Evolutionary conservation across 2,329 filamentous ascomycete genomes (phyloP).

Genomic region (Aspergillus jensenii): DNA sequence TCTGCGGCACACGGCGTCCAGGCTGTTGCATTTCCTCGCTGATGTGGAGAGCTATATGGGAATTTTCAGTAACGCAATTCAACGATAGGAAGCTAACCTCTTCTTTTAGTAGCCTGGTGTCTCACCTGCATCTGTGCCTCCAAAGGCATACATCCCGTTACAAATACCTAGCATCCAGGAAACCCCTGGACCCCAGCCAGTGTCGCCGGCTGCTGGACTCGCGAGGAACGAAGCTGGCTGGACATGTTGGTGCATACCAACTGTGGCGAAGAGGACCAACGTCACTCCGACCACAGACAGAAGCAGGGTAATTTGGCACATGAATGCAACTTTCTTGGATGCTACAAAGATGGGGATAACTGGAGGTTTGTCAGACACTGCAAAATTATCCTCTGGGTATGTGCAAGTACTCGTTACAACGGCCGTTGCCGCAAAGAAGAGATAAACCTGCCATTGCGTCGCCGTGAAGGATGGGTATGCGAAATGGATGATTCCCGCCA

Average conservation of each 20-base stretch:
- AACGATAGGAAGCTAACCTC: background rate
- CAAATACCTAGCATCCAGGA: slow-evolving; percentile 23
- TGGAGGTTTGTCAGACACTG: background rate
- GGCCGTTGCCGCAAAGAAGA: slow-evolving; percentile 19
- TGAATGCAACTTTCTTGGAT: background rate
- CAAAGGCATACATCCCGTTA: slow-evolving; percentile 28
- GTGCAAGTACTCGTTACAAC: slow-evolving; percentile 14
- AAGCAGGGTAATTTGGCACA: background rate
- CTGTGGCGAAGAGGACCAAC: slow-evolving; percentile 17
- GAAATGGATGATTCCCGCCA: slow-evolving; percentile 2
- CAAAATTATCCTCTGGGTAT: background rate
- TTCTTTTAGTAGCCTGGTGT: background rate
- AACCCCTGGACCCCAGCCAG: slow-evolving; percentile 26
- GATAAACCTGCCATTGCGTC: slow-evolving; percentile 23
- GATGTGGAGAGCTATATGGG: background rate
- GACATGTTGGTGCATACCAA: slow-evolving; percentile 14
- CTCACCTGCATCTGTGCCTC: slow-evolving; percentile 23
- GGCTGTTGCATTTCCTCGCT: slow-evolving; percentile 22
- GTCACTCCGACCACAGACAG: background rate
- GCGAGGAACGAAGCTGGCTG: slow-evolving; percentile 13
- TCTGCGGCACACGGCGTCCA: slow-evolving; percentile 18
- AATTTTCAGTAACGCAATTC: background rate
- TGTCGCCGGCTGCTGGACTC: slow-evolving; percentile 16
- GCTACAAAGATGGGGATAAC: background rate
- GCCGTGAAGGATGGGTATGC: background rate